phyloP scores from a whole-genome alignment of 2,329 filamentous ascomycete genomes.

The Scedosporium aurantiacum region DNA sequence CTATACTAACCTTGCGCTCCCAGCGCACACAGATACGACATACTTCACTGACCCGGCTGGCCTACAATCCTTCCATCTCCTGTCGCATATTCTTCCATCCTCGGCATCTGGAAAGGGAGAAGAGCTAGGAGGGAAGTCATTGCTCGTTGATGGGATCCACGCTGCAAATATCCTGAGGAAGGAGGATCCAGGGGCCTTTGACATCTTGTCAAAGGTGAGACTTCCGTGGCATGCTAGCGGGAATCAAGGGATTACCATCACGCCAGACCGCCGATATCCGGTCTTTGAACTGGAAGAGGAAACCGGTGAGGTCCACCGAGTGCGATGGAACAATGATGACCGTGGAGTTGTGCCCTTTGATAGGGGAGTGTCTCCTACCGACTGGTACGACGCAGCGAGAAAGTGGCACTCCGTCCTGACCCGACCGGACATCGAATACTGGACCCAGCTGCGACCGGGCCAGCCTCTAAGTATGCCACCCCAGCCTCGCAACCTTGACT shows the following conservation, averaged over 20 bases:
- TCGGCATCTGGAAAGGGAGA: conserved; percentile 5
- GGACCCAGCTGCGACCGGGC: conserved; percentile 73
- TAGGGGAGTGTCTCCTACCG: conserved; percentile 31
- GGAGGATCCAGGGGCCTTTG: conserved; percentile 45
- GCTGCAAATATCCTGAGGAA: conserved; percentile 50
- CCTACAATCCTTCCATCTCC: conserved; percentile 83
- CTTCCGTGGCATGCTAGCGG: conserved; percentile 82
- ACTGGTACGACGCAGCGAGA: conserved; percentile 73
- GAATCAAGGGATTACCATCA: conserved; percentile 71
- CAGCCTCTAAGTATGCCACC: conserved; percentile 52
- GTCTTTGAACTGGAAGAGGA: conserved; percentile 53
- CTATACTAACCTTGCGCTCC: conserved; percentile 76
- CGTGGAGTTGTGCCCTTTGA: conserved; percentile 56
- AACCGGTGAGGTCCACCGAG: conserved; percentile 33
- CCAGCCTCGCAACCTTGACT: not conserved
- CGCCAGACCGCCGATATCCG: conserved; percentile 58
- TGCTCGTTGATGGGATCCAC: conserved; percentile 79
- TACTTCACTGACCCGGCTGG: conserved; percentile 92
- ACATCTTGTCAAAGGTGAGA: conserved; percentile 40
- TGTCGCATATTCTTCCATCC: conserved; percentile 51
- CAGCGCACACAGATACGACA: conserved; percentile 85
- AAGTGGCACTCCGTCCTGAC: conserved; percentile 63
- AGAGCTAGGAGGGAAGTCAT: conserved; percentile 58
- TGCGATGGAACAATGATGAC: conserved; percentile 93
- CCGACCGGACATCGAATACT: conserved; percentile 56